phyloP scores from a whole-genome alignment of 345 rosid species.

The Punica granatum region DNA sequence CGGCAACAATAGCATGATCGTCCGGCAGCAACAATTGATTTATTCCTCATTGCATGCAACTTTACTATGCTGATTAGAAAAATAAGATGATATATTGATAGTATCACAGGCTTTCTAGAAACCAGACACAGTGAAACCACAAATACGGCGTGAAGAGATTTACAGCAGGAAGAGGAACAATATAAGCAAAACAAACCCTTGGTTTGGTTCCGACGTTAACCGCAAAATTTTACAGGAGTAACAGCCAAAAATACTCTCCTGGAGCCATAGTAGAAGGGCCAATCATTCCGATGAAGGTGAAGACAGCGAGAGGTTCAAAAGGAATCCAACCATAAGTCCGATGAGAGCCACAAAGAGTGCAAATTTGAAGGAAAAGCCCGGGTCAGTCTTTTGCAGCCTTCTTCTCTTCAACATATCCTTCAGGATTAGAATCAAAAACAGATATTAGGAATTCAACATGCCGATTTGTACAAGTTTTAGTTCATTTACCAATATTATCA shows the following conservation, averaged over 20 bases:
- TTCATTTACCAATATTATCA: not conserved
- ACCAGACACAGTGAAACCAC: not conserved
- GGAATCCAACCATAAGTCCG: constrained; percentile 70
- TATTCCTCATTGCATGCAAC: too few relatives aligned
- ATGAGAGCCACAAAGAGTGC: constrained; percentile 72
- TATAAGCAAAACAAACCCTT: not conserved
- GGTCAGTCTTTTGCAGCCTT: constrained; percentile 39
- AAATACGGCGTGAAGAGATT: not conserved
- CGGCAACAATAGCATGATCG: too few relatives aligned
- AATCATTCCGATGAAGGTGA: constrained; percentile 24
- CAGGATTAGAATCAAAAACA: not conserved
- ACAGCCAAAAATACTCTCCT: not conserved
- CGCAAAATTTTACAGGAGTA: constrained; percentile 2
- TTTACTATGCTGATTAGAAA: too few relatives aligned
- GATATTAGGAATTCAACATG: not conserved
- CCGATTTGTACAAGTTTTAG: not conserved
- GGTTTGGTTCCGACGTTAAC: not conserved
- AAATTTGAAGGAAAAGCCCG: constrained; percentile 61
- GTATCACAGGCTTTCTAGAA: not conserved
- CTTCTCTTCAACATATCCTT: constrained; percentile 74
- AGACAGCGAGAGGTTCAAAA: constrained; percentile 58
- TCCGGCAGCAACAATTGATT: too few relatives aligned
- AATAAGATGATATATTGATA: too few relatives aligned
- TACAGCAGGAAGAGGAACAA: constrained; percentile 1
- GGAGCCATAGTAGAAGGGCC: not conserved